A percentile compares a stretch with the other conserved stretches of the same genome.
Evolutionary conservation across 306 rosid genomes (phyloP).

Genomic region (Trifolium subterraneum): DNA sequence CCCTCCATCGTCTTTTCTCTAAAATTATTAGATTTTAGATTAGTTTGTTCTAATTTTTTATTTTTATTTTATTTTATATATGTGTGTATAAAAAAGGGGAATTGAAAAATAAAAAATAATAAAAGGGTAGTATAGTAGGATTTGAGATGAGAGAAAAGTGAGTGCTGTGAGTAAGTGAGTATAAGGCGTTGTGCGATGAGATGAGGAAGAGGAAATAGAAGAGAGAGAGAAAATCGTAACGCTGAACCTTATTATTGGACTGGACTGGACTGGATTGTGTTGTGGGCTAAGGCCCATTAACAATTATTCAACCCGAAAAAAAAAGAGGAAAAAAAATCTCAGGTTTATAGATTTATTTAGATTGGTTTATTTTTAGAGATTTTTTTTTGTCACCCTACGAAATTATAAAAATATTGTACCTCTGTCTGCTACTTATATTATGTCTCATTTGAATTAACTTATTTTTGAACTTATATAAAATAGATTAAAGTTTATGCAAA

Average conservation of each 20-base stretch:
- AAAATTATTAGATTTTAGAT: constrained; percentile 37
- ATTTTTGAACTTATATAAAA: no score
- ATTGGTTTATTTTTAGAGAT: no score
- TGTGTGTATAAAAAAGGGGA: not conserved
- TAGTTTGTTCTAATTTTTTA: not conserved
- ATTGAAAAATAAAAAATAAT: constrained; percentile 4
- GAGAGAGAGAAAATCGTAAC: not conserved
- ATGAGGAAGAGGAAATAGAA: constrained; percentile 44
- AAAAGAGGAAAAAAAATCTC: no score
- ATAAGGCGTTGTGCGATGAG: no score
- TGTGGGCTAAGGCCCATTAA: not conserved
- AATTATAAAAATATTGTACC: no score
- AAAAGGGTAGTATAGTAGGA: not conserved
- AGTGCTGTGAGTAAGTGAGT: constrained; percentile 52
- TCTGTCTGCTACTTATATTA: no score
- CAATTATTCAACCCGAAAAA: no score
- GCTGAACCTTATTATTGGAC: not conserved
- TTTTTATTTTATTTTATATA: constrained; percentile 13
- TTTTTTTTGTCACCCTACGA: no score
- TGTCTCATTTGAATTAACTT: no score
- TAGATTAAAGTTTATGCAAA: no score
- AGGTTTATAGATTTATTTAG: no score
- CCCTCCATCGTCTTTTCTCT: constrained; percentile 34
- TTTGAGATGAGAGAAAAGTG: constrained; percentile 34
- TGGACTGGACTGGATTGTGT: not conserved